Evolutionary conservation across 1,139 yeast genomes (phyloP).

Genomic region (Saccharomyces hybrid): DNA sequence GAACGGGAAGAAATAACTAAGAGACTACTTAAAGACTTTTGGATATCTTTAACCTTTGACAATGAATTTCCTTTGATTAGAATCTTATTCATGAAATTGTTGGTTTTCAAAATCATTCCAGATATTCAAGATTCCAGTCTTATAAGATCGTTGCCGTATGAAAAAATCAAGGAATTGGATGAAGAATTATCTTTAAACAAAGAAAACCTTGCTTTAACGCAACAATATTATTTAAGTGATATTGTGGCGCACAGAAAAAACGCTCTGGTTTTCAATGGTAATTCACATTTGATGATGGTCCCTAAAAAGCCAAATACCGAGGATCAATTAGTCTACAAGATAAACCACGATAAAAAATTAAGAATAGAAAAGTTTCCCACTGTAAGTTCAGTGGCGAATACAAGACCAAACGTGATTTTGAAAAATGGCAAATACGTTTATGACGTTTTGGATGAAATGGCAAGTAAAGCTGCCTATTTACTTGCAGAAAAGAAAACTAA

Average conservation of each 20-base stretch:
- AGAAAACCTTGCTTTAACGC: slow-evolving; percentile 1
- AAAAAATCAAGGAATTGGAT: slow-evolving; percentile 4
- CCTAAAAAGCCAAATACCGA: slow-evolving; percentile 3
- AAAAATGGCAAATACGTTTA: slow-evolving; percentile 23
- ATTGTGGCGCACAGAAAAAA: not conserved
- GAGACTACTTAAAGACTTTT: slow-evolving; percentile 11
- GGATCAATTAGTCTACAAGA: slow-evolving; percentile 9
- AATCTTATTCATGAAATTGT: slow-evolving; percentile 18
- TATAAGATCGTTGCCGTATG: not conserved
- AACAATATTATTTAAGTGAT: not conserved
- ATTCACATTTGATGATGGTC: slow-evolving; percentile 9
- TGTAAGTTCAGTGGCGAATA: slow-evolving; percentile 13
- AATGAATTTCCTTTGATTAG: slow-evolving; percentile 18
- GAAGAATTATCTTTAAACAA: slow-evolving; percentile 7
- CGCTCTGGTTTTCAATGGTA: slow-evolving; percentile 10
- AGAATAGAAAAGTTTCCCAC: slow-evolving; percentile 11
- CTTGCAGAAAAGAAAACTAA: slow-evolving; percentile 15
- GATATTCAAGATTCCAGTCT: not conserved
- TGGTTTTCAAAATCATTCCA: slow-evolving; percentile 19
- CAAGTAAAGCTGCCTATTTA: slow-evolving; percentile 13
- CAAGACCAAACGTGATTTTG: slow-evolving; percentile 18
- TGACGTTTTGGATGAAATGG: slow-evolving; percentile 25
- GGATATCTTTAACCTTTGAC: slow-evolving; percentile 16
- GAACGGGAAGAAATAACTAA: slow-evolving; percentile 6
- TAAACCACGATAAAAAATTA: slow-evolving; percentile 6